A percentile compares a stretch with the other conserved stretches of the same genome.
Conservation (phyloP, 768 basidiomycete genomes). For the Chalciporus chontae region DNA sequence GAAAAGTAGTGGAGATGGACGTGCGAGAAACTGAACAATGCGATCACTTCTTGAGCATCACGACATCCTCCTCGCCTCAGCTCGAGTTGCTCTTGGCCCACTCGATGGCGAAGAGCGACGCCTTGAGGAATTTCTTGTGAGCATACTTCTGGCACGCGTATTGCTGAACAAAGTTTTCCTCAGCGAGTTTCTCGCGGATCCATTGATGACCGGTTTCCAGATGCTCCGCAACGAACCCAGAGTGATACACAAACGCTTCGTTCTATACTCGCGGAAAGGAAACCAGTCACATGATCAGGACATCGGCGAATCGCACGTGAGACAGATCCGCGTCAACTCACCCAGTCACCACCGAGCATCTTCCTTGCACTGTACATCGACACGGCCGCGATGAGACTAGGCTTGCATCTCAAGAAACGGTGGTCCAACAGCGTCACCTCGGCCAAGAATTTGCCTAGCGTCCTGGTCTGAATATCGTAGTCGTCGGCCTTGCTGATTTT, state of each 20-base stretch:
- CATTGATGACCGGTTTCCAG: slow-evolving; percentile 75
- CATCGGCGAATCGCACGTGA: neutral
- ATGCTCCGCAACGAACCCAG: slow-evolving; percentile 87
- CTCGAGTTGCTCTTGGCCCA: slow-evolving; percentile 59
- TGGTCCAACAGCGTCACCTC: slow-evolving; percentile 93
- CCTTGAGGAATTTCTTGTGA: slow-evolving; percentile 97
- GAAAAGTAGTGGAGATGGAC: slow-evolving; percentile 20
- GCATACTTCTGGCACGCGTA: slow-evolving; percentile 97
- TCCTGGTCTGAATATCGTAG: slow-evolving; percentile 97
- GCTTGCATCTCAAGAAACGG: slow-evolving; percentile 90
- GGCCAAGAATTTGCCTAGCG: slow-evolving; percentile 94
- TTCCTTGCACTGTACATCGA: slow-evolving; percentile 94
- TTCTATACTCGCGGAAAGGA: slow-evolving; percentile 50
- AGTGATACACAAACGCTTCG: slow-evolving; percentile 89
- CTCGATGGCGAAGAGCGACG: slow-evolving; percentile 70
- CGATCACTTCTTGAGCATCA: slow-evolving; percentile 31
- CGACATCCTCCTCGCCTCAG: slow-evolving; percentile 31
- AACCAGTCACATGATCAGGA: slow-evolving; percentile 34
- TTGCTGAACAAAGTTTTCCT: slow-evolving; percentile 73
- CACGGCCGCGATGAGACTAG: slow-evolving; percentile 89
- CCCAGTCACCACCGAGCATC: slow-evolving; percentile 97
- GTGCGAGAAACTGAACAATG: slow-evolving; percentile 19
- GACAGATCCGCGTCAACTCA: slow-evolving; percentile 44
- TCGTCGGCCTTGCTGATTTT: slow-evolving; percentile 98
- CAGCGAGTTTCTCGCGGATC: slow-evolving; percentile 79